Base-by-base conservation (phyloP, 2,329 filamentous ascomycete species). In the Apiospora phragmitis region DNA sequence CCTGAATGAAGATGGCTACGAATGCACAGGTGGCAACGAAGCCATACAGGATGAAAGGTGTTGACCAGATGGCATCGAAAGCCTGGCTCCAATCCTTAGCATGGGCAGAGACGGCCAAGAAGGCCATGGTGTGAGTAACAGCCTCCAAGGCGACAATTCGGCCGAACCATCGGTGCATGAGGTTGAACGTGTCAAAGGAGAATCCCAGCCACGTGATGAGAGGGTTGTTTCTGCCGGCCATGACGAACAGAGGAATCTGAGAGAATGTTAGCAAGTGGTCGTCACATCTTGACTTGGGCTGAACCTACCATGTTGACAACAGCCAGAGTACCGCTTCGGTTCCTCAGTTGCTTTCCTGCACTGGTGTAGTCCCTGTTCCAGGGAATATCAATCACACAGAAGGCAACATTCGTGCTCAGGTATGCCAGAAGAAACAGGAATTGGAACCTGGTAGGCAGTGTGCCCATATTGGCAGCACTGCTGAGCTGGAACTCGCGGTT, bases 121-220 rank as follows among this genome's bases (percentile, higher is more conserved):
- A 93, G 68, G 91, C 87, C 49, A 89, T 77, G 1, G 88, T 89
- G 81, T 95, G 93, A 41, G 87, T 84, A 51, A 94, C 75, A 12
- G 90, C 86, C 79, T 95, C 92, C 18, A 93, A 81, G 24, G 92
- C 86, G 35, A 93, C 91, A 71, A 94, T 93, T 49, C 93, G 90
- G 75, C 93, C 93, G 73, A 94, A 88, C 93, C 93, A 95, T 72
- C 93, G 89, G 81, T 95, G 93, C 71, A 95, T 85, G 72, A 95
- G 82, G 83, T 95, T 95, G 85, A 93, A 94, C 0, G 92, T 94
- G 80, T 95, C 93, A 80, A 94, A 95, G 4, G 91, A 93, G 73
- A 95, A 90, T 72, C 90, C 90, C 69, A 93, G 85, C 74, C 92
- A 84, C 72, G 85, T 85, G 78, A 95, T 94, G 74, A 95, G 85